Conservation (phyloP, 2,329 filamentous ascomycete species). For the Botrytis sinoallii region DNA sequence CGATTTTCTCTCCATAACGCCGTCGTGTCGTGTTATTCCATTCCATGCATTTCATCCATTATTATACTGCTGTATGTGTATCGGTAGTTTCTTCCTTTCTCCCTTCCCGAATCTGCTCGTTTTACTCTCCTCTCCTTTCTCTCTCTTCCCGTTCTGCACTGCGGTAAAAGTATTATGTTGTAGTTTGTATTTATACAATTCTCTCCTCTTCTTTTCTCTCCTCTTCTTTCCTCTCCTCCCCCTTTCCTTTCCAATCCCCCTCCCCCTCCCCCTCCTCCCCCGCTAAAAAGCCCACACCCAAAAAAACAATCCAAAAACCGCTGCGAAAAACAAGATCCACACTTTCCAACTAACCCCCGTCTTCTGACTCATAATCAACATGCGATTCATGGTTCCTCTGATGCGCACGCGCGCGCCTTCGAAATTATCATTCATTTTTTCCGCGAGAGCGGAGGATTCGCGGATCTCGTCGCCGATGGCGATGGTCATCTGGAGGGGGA, state of each 20-base stretch:
- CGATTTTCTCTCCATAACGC: not conserved
- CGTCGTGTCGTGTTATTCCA: not conserved
- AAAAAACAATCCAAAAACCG: slow-evolving; percentile 77
- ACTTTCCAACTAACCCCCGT: slow-evolving; percentile 96
- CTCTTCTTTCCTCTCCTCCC: too few species aligned
- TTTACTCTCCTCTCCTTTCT: not conserved
- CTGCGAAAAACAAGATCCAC: slow-evolving; percentile 86
- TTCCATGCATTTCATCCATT: not conserved
- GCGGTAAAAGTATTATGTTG: not conserved
- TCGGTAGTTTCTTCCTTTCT: not conserved
- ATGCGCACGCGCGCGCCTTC: slow-evolving; percentile 79
- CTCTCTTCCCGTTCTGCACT: not conserved
- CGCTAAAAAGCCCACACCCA: slow-evolving; percentile 83
- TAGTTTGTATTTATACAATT: not conserved
- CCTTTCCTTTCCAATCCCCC: too few species aligned
- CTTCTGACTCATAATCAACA: slow-evolving; percentile 91
- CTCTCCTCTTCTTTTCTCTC: too few species aligned
- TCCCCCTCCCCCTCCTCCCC: not conserved
- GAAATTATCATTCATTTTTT: slow-evolving; percentile 95
- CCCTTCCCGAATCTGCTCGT: not conserved
- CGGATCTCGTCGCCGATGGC: slow-evolving; percentile 96
- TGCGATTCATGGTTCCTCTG: slow-evolving; percentile 91
- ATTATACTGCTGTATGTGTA: not conserved
- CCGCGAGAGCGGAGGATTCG: slow-evolving; percentile 79
- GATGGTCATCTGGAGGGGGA: slow-evolving; percentile 66